A percentile compares a stretch with the other conserved stretches of the same genome.
Evolutionary conservation across 2,329 filamentous ascomycete species (phyloP).

Genomic region (Trichoderma harzianum): DNA sequence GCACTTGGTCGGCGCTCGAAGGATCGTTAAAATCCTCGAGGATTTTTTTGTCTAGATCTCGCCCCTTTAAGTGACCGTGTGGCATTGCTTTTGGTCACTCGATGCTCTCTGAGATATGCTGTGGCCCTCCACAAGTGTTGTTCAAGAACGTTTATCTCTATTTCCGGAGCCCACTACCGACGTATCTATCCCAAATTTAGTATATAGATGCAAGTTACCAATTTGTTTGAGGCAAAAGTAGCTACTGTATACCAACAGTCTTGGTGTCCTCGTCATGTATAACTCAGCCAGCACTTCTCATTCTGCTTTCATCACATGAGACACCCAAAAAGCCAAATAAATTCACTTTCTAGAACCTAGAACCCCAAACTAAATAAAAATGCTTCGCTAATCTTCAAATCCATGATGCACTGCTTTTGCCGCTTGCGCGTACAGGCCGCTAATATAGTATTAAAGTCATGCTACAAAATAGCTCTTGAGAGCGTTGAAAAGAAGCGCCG

Average conservation of each 20-base stretch:
- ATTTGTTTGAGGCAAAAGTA: not conserved
- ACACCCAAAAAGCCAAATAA: not conserved
- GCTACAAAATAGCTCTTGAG: not conserved
- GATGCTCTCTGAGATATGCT: not conserved
- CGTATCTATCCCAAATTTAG: not conserved
- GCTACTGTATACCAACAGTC: not conserved
- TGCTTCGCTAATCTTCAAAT: slow-evolving; percentile 7
- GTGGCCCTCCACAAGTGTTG: not conserved
- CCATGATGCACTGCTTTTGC: not conserved
- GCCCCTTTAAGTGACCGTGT: not conserved
- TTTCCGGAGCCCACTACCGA: not conserved
- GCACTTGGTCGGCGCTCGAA: not conserved
- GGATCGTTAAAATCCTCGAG: not conserved
- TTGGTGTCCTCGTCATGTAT: not conserved
- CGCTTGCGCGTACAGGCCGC: not conserved
- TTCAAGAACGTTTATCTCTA: not conserved
- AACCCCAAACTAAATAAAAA: not conserved
- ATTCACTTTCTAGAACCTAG: not conserved
- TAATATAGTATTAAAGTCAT: not conserved
- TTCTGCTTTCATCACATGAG: not conserved
- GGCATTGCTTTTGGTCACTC: not conserved
- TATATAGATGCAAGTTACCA: not conserved
- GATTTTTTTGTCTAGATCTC: not conserved
- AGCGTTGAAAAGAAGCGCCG: not conserved
- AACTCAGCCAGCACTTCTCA: not conserved